Conservation (phyloP, 495 filamentous ascomycete species). For the Trichoderma orchidacearum region DNA sequence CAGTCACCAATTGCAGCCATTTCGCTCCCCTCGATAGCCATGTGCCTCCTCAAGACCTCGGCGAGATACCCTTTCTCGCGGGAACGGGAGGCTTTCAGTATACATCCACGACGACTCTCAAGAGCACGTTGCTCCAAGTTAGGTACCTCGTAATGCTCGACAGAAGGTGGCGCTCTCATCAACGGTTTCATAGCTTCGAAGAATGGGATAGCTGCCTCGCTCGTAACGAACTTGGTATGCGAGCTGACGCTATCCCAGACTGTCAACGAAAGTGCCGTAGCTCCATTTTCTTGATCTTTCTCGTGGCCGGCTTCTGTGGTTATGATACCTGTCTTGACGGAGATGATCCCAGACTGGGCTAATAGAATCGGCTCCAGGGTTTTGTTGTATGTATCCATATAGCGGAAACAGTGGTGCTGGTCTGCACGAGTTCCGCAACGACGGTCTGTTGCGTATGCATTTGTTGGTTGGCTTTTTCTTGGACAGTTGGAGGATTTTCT, state of each 20-base stretch:
- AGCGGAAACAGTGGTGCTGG: background rate
- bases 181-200: background rate
- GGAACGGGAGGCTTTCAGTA: background rate
- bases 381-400: background rate
- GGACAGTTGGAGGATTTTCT: too few relatives aligned
- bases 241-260: background rate
- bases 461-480: background rate
- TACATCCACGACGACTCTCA: background rate
- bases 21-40: background rate
- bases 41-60: too few relatives aligned
- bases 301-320: background rate
- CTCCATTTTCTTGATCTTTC: background rate
- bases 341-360: background rate
- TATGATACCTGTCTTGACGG: background rate
- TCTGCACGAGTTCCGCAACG: background rate
- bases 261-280: background rate
- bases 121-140: background rate
- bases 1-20: background rate
- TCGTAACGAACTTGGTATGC: background rate
- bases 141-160: background rate
- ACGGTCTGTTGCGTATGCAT: too few relatives aligned
- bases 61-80: background rate
- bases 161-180: background rate
- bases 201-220: background rate
- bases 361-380: background rate